These are phyloP conservation scores for Phytopythium mirpurense DNA, from an alignment of 352 stramenopile species.

Conservation along the genomic window DNA sequence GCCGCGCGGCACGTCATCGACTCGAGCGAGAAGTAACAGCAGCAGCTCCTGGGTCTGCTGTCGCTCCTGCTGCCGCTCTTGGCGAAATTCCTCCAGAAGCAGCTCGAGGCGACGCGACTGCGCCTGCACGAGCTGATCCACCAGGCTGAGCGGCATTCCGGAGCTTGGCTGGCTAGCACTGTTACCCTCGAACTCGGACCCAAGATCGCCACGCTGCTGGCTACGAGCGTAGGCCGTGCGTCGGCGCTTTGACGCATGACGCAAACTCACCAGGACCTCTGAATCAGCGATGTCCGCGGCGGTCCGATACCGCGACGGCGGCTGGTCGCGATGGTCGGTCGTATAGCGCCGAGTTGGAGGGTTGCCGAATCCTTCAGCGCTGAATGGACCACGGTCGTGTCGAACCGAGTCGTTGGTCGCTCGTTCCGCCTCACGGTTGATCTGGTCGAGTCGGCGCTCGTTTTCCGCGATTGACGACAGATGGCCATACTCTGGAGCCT, in stretches of 20 bases:
- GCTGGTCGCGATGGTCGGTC: background rate
- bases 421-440: constrained; percentile 5
- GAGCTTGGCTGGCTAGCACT: background rate
- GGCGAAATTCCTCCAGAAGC: constrained; percentile 30
- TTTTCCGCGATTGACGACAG: constrained; percentile 23
- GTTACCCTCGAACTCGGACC: constrained; percentile 3
- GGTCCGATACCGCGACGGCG: background rate
- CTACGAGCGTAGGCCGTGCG: background rate
- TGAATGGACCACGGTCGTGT: background rate
- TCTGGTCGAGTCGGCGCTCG: background rate
- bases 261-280: background rate
- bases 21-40: constrained; percentile 18
- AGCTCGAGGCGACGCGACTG: constrained; percentile 32
- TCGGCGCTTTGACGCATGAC: background rate
- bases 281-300: background rate
- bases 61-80: constrained; percentile 31
- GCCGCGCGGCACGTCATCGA: constrained; percentile 18
- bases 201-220: background rate
- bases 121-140: constrained; percentile 25
- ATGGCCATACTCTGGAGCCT: constrained; percentile 22
- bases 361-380: background rate
- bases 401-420: background rate
- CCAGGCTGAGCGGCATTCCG: constrained; percentile 13
- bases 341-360: background rate
- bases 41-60: constrained; percentile 37